A percentile compares a stretch with the other conserved stretches of the same genome.
These are phyloP conservation scores for Xylaria multiplex DNA, from an alignment of 2,329 filamentous ascomycete genomes.

Conservation along the genomic window DNA sequence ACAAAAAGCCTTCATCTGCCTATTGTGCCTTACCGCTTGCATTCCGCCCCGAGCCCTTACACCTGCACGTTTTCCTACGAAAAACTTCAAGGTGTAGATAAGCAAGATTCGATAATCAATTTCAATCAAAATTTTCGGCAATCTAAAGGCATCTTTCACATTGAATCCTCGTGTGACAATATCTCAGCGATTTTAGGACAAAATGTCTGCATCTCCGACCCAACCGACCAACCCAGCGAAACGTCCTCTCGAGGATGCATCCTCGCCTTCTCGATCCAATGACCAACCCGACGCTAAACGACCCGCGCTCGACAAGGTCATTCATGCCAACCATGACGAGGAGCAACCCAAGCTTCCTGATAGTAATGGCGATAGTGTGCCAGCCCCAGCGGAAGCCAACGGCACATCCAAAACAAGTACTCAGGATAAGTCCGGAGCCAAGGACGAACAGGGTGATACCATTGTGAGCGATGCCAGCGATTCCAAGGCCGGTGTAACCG, in stretches of 20 bases:
- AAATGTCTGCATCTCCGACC: conserved; percentile 78
- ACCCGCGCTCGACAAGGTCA: conserved; percentile 91
- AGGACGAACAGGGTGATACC: conserved; percentile 74
- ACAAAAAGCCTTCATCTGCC: conserved; percentile 40
- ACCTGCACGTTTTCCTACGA: conserved; percentile 95
- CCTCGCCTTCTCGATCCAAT: conserved; percentile 87
- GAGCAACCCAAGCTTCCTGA: conserved; percentile 57
- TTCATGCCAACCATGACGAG: conserved; percentile 66
- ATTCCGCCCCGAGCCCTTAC: conserved; percentile 70
- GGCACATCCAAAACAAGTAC: conserved; percentile 55
- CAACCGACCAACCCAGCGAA: conserved; percentile 79
- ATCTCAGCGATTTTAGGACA: conserved; percentile 53
- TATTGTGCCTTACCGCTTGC: conserved; percentile 49
- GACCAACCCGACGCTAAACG: conserved; percentile 98
- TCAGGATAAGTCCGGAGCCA: conserved; percentile 61
- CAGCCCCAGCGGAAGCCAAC: conserved; percentile 58
- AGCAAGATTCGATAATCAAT: conserved; percentile 61
- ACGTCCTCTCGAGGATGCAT: conserved; percentile 95
- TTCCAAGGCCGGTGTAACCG: conserved; percentile 59
- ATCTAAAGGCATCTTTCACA: conserved; percentile 50
- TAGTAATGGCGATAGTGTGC: conserved; percentile 52
- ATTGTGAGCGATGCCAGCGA: conserved; percentile 73
- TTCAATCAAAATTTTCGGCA: conserved; percentile 54
- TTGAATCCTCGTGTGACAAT: conserved; percentile 35
- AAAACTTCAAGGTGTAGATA: conserved; percentile 90